Evolutionary conservation across 2,329 filamentous ascomycete genomes (phyloP), one percentile per base, ranked within the genome.

Genomic region (Emmonsiellopsis sp.): DNA sequence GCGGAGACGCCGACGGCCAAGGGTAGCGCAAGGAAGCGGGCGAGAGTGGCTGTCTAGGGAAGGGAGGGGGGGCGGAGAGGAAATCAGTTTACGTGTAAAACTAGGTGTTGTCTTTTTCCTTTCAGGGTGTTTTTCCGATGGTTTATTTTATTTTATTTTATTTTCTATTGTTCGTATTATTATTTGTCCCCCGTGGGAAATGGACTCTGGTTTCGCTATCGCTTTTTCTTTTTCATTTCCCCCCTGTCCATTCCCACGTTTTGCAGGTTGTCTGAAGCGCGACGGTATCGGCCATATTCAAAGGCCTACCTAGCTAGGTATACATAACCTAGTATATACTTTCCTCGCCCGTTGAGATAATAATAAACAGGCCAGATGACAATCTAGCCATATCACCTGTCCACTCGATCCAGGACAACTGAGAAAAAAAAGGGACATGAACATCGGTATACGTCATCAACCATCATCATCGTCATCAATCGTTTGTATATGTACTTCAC

Each of bases 1-100:
- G 13, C 57, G 2, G 70, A 71, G 42, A 57, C 51, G 13, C 65
- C 66, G 3, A 61, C 59, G 13, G 61, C 62, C 13, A 69, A 65
- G 53, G 69, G 66, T 44, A 71, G 69, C 50, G 66, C 61, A 11
- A 64, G 72, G 51, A 76, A 75, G 61, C 68, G 73, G 44, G 62
- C 64, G 11, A 52, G 57, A 35, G 50, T 51, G 40, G 15, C 15
- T 13, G n/a, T 43, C 20, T 41, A 43, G 35, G 16, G 20, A 7
- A 43, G 35, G 16, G 20, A 7, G 3, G 20, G 20, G 20, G 20
- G 20, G 3, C 20, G 20, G 20, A 26, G 20, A 5, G 20, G 5
- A 26, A 26, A 26, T 26, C 20, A 26, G 20, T 26, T 45, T 34
- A 13, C 7, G n/a, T 44, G 37, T 35, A 34, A 47, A 35, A 47